phyloP scores from a whole-genome alignment of 306 rosid genomes.

The Medicago lupulina region DNA sequence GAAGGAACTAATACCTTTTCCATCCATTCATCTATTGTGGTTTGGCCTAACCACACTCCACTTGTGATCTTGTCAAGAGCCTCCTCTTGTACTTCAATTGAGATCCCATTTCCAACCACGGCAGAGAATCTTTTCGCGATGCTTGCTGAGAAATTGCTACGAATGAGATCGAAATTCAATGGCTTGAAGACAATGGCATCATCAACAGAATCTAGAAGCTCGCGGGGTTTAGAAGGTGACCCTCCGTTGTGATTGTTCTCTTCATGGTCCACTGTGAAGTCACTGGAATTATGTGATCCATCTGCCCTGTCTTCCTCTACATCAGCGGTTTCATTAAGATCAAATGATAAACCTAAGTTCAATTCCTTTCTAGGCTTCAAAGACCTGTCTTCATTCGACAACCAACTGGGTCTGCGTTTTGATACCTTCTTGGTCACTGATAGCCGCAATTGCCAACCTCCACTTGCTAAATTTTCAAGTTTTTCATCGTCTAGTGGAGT shows the following conservation, averaged over 20 bases:
- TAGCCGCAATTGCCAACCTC: conserved; percentile 76
- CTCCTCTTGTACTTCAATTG: conserved; percentile 76
- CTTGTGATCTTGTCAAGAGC: conserved; percentile 78
- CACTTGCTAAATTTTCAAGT: conserved; percentile 59
- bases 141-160: conserved; percentile 51
- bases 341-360: conserved; percentile 61
- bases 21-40: conserved; percentile 78
- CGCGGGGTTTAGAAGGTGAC: conserved; percentile 51
- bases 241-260: conserved; percentile 50
- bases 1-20: conserved; percentile 76
- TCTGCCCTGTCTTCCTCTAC: conserved; percentile 72
- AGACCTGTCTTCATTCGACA: conserved; percentile 61
- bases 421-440: conserved; percentile 58
- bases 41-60: conserved; percentile 81
- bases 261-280: conserved; percentile 80
- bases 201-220: conserved; percentile 70
- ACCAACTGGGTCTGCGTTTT: conserved; percentile 78
- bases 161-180: conserved; percentile 58
- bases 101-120: conserved; percentile 62
- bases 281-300: conserved; percentile 92
- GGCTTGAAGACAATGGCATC: conserved; percentile 85
- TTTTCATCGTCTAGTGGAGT: conserved; percentile 63
- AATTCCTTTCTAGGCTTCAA: conserved; percentile 64
- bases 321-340: conserved; percentile 81
- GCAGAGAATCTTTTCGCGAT: conserved; percentile 57